Conservation (phyloP, 352 stramenopile genomes). For the Phytophthora pistaciae region DNA sequence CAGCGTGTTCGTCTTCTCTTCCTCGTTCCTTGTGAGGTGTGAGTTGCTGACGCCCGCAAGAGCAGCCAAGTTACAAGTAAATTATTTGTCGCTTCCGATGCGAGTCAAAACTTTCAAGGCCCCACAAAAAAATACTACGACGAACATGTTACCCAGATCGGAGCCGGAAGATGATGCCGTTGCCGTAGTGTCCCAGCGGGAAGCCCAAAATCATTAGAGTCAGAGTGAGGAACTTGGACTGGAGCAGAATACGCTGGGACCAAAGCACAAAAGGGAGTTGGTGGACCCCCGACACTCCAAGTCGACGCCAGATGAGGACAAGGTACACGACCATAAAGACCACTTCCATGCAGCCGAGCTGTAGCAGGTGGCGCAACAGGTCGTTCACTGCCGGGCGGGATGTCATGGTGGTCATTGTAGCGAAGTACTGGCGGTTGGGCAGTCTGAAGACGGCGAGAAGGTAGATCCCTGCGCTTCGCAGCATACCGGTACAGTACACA, state of each 20-base stretch:
- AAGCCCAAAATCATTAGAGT: slow-evolving; percentile 37
- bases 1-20: neutral
- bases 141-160: neutral
- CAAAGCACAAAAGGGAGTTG: slow-evolving; percentile 45
- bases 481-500: neutral
- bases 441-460: slow-evolving; percentile 28
- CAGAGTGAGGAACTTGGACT: slow-evolving; percentile 31
- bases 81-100: too few relatives aligned
- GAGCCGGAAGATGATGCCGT: slow-evolving; percentile 31
- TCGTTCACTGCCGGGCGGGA: slow-evolving; percentile 11
- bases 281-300: slow-evolving; percentile 11
- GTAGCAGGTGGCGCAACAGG: slow-evolving; percentile 15
- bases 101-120: too few relatives aligned
- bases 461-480: slow-evolving; percentile 22
- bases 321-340: slow-evolving; percentile 30
- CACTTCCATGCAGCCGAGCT: slow-evolving; percentile 23
- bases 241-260: slow-evolving; percentile 33
- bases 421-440: slow-evolving; percentile 34
- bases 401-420: slow-evolving; percentile 29
- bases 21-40: neutral
- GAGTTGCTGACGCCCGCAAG: neutral
- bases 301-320: slow-evolving; percentile 9
- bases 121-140: too few relatives aligned
- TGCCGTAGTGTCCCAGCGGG: slow-evolving; percentile 37
- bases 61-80: neutral